Evolutionary conservation across 257 asterid species (phyloP).

Genomic region (Jaltomata sinuosa): DNA sequence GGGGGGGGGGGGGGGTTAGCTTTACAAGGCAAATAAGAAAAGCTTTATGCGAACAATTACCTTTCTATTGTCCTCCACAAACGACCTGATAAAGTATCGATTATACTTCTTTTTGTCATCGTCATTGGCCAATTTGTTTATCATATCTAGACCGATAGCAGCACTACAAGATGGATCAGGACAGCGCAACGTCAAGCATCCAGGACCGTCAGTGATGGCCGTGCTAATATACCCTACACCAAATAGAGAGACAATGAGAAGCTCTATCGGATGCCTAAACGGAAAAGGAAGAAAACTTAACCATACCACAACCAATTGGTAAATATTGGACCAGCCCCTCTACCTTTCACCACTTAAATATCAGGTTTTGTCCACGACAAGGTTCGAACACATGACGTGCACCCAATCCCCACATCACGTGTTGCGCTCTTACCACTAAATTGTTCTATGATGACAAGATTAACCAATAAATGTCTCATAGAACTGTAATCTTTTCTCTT

Average conservation of each 20-base stretch:
- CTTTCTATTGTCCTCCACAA: conserved; percentile 82
- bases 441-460: neutral
- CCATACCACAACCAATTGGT: neutral
- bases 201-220: conserved; percentile 89
- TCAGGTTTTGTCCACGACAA: neutral
- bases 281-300: neutral
- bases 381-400: neutral
- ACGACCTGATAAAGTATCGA: conserved; percentile 75
- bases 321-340: neutral
- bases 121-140: conserved; percentile 44
- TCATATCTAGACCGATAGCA: conserved; percentile 84
- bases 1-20: neutral
- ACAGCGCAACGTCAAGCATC: conserved; percentile 87
- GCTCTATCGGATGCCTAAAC: neutral
- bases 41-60: conserved; percentile 27
- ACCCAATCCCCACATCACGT: neutral
- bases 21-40: neutral
- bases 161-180: conserved; percentile 93
- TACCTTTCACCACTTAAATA: neutral
- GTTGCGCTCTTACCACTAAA: neutral
- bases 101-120: conserved; percentile 58
- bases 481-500: neutral
- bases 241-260: conserved; percentile 14
- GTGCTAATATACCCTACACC: conserved; percentile 69
- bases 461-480: neutral